Conservation (phyloP, 2,329 filamentous ascomycete genomes). For the Colletotrichum magnum region DNA sequence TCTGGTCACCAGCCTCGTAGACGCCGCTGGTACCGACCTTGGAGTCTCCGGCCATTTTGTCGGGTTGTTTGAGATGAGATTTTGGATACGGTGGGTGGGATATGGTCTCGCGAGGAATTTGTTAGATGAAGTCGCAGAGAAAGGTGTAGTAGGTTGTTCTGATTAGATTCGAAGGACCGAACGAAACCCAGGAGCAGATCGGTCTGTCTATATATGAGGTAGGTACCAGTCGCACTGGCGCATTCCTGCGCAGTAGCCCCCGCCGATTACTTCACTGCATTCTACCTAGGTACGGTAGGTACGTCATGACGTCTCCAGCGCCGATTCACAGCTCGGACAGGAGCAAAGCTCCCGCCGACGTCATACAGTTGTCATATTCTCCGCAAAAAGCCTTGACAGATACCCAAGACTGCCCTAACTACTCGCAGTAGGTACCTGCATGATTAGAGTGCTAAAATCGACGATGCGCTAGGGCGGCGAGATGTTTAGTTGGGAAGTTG, state of each 20-base stretch:
- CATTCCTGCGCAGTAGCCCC: constrained; percentile 6
- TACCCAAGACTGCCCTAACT: constrained; percentile 13
- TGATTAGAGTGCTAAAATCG: constrained; percentile 4
- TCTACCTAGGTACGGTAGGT: not conserved
- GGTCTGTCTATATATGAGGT: constrained; percentile 2
- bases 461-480: constrained; percentile 11
- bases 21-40: constrained; percentile 76
- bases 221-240: not conserved
- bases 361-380: constrained; percentile 31
- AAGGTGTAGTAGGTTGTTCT: not conserved
- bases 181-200: not conserved
- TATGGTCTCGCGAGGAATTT: not conserved
- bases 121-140: not conserved
- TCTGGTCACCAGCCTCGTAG: constrained; percentile 86
- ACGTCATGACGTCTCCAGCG: constrained; percentile 38
- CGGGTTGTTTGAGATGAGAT: not conserved
- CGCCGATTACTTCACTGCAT: constrained; percentile 26
- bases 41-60: constrained; percentile 62
- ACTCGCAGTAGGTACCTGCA: constrained; percentile 7
- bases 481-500: too few species aligned
- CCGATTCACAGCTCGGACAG: constrained; percentile 36
- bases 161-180: too few species aligned
- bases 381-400: constrained; percentile 33
- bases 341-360: constrained; percentile 32
- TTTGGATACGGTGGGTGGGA: not conserved